phyloP scores from a whole-genome alignment of 192 early-diverging fungal genomes.

The Backusella australiensis region DNA sequence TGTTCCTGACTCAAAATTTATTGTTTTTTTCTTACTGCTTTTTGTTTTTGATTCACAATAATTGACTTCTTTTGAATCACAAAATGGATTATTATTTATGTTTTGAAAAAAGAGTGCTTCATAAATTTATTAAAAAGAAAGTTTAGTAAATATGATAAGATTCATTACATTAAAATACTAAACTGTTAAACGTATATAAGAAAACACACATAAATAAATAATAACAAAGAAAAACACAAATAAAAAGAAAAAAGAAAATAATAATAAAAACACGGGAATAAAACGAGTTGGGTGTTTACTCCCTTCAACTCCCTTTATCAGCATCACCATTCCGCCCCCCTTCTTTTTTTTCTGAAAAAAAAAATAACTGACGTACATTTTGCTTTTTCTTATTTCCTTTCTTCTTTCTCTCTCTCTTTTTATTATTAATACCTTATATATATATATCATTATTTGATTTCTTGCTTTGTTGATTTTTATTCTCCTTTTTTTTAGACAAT shows the following conservation, averaged over 20 bases:
- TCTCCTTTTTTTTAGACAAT: not conserved
- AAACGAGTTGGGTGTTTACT: not conserved
- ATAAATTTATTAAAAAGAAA: not conserved
- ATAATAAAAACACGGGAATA: constrained; percentile 7
- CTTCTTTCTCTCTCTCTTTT: not conserved
- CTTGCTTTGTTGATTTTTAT: not conserved
- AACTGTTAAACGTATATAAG: not conserved
- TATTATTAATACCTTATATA: not conserved
- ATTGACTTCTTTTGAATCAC: not conserved
- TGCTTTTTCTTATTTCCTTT: not conserved
- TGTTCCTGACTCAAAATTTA: constrained; percentile 1
- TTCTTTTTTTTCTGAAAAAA: not conserved
- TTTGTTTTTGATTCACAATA: not conserved
- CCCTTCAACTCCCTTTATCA: constrained; percentile 7
- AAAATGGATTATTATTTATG: not conserved
- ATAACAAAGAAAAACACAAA: not conserved
- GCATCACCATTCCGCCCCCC: not conserved
- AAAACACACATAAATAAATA: not conserved
- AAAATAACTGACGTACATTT: not conserved
- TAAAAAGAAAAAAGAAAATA: not conserved
- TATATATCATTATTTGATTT: not conserved
- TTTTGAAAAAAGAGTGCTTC: not conserved
- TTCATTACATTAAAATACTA: not conserved
- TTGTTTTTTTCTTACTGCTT: not conserved
- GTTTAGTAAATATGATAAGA: not conserved